These are phyloP conservation scores for Mycena capillaripes DNA, from an alignment of 768 basidiomycete genomes.

Conservation along the genomic window DNA sequence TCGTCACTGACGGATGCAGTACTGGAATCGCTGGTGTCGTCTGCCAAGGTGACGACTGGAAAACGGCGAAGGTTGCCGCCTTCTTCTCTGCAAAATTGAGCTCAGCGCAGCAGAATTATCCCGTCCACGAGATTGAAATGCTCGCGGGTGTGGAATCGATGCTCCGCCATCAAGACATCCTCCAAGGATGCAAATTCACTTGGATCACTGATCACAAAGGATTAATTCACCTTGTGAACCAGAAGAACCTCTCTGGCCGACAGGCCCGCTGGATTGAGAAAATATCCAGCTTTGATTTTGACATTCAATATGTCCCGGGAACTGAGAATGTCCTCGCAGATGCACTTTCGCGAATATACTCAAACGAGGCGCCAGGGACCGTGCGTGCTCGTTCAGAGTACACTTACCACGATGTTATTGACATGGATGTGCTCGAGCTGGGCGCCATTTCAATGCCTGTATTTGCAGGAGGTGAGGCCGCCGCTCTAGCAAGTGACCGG, in stretches of 20 bases:
- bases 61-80: neutral
- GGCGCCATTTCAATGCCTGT: conserved; percentile 13
- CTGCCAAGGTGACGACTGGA: conserved; percentile 13
- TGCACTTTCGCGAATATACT: conserved; percentile 3
- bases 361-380: conserved; percentile 5
- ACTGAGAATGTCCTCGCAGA: conserved; percentile 2
- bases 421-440: conserved; percentile 3
- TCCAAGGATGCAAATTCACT: conserved; percentile 1
- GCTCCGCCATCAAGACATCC: conserved; percentile 14
- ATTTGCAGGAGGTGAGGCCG: neutral
- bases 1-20: conserved; percentile 15
- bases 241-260: neutral
- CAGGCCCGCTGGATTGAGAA: conserved; percentile 10
- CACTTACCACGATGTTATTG: neutral
- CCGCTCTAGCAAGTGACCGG: conserved; percentile 1
- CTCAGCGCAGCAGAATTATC: conserved; percentile 8
- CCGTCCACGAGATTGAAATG: conserved; percentile 10
- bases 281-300: conserved; percentile 11
- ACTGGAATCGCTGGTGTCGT: conserved; percentile 9
- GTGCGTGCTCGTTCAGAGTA: conserved; percentile 4
- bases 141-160: conserved; percentile 14
- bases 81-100: conserved; percentile 4
- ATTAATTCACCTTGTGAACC: neutral
- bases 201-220: conserved; percentile 1
- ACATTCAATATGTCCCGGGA: conserved; percentile 1